Evolutionary conservation across 2,329 filamentous ascomycete species (phyloP).

Genomic region (Fusarium palustre): DNA sequence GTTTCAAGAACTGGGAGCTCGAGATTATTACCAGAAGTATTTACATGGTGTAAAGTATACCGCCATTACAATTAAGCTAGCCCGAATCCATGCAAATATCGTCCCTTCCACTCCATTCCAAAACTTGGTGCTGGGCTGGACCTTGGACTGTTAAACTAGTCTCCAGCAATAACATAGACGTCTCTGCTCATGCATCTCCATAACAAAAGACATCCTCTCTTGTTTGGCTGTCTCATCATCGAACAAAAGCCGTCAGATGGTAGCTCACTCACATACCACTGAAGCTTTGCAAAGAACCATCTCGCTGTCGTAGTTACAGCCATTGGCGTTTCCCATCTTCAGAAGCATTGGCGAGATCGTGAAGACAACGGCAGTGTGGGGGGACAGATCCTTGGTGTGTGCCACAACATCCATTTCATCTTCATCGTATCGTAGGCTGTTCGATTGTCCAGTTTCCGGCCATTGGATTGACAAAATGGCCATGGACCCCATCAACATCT

Average conservation of each 20-base stretch:
- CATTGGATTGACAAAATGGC: background rate
- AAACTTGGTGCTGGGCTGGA: no score
- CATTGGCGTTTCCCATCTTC: slow-evolving; percentile 9
- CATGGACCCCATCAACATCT: slow-evolving; percentile 9
- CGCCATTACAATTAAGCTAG: no score
- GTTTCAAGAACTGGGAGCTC: background rate
- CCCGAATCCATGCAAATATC: no score
- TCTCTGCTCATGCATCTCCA: no score
- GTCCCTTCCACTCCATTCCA: no score
- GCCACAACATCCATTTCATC: background rate
- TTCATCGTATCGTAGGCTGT: background rate
- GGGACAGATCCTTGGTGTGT: background rate
- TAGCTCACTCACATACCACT: background rate
- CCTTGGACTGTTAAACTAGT: background rate
- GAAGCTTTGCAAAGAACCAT: slow-evolving; percentile 1
- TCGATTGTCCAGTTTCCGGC: background rate
- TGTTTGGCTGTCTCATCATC: background rate
- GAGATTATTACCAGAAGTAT: background rate
- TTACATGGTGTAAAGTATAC: background rate
- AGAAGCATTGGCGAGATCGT: background rate
- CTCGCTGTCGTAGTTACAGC: slow-evolving; percentile 1
- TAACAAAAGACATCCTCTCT: no score
- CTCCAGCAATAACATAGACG: no score
- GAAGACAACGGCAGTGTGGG: background rate
- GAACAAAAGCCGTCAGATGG: background rate